Base-by-base conservation (phyloP, 2,329 filamentous ascomycete genomes). In the Fusarium nisikadoi region DNA sequence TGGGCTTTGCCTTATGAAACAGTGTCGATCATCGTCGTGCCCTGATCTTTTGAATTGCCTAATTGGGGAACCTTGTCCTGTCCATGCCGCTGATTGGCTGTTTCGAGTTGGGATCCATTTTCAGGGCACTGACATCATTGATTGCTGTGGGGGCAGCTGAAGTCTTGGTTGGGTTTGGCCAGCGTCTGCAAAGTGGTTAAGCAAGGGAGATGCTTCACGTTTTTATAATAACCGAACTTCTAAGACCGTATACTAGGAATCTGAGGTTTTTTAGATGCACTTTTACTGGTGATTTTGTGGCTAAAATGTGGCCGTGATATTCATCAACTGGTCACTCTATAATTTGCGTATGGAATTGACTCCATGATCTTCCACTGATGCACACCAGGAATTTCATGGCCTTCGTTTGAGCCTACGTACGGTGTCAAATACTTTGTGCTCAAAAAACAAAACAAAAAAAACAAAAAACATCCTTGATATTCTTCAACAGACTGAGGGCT, bases 271-370 rank as follows among this genome's bases (percentile, higher is more conserved):
- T 13, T 13, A 3, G 20, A 31, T 8, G 8, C 4, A 4, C 0
- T 5, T 4, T 17, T 7, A 16, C 2, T 11, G 2, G 14, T 3
- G 0, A 16, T 6, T 17, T 47, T n/a, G 14, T 12, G 9, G 14
- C 14, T 8, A 29, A 10, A 17, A 8, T n/a, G 14, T 4, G 6
- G 14, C 10, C 1, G 20, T n/a, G 14, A 16, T 17, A 5, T 25
- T 25, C 23, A 25, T 25, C 23, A 25, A 25, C 23, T 25, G 23
- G 23, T 25, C 23, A 25, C 23, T 25, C 23, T 3, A 25, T 25
- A 3, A 25, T 25, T 25, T 25, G 23, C 23, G 3, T 25, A 5
- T 25, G 23, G 23, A 25, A 5, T 25, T 25, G 23, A 25, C 23
- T 25, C 5, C 23, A 25, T 25, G 23, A 5, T 25, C 23, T 25